Evolutionary conservation across 2,329 filamentous ascomycete species (phyloP), one percentile per base, ranked within the genome.

Genomic region (Fusarium torreyae): DNA sequence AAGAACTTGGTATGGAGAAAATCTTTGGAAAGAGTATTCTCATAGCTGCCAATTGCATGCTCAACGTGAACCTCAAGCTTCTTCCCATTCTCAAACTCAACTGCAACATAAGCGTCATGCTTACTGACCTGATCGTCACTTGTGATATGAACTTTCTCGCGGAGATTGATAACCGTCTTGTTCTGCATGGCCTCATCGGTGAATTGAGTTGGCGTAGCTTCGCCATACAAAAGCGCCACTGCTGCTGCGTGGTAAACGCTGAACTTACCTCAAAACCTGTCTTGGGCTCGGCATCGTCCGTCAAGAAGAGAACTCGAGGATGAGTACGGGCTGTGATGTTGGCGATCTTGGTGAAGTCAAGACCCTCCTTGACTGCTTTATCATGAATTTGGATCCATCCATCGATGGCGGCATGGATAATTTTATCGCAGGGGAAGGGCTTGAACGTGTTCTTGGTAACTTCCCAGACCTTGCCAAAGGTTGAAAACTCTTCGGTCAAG

Each of bases 171-270:
- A 11, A 54, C 38, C 8, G 24, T 31, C 31, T 44, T 57, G 18
- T 57, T 54, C 22, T 38, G 31, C 7, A 54, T 48, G 9, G 39
- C 22, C 9, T 43, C 31, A 28, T 58, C 39, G 8, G 39, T 58
- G n/a, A 55, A 58, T 7, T 58, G 31, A 1, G 9, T 6, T 2
- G 55, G 31, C 3, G 55, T 55, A 14, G 31, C 49, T 18, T 58
- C 48, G 0, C 49, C 39, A 17, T 31, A 54, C 2, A 58, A 18
- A 7, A 58, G 49, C 17, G 55, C 48, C 8, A 58, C 7, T 8
- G 55, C 31, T 10, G 55, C 39, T n/a, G 31, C 49, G 11, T 58
- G 55, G 13, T 58, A 58, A 7, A 58, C 49, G 24, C 49, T 58
- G 39, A 58, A 55, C 13, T 55, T 58, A 6, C 39, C 31, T 7